Conservation (phyloP, 169 alveolate species). For the Plasmodium gonderi region DNA sequence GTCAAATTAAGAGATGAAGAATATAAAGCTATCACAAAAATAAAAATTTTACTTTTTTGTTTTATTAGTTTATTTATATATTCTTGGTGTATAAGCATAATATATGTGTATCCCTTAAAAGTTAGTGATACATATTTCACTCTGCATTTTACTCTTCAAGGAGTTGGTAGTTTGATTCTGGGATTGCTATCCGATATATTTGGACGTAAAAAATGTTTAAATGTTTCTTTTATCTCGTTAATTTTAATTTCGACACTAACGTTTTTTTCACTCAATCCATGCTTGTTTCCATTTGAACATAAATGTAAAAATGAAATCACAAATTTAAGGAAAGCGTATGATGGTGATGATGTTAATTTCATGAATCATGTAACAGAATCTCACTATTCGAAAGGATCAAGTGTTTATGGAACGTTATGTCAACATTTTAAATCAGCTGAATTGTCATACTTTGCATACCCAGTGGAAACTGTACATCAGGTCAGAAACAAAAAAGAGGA, state of each 20-base stretch:
- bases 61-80: constrained; percentile 15
- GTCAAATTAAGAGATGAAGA: not conserved
- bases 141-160: constrained; percentile 15
- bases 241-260: not conserved
- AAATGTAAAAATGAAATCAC: not conserved
- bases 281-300: not conserved
- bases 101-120: constrained; percentile 18
- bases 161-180: constrained; percentile 16
- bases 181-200: constrained; percentile 28
- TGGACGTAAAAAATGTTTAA: constrained; percentile 35
- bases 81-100: constrained; percentile 17
- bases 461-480: too few relatives aligned
- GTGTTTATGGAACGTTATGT: too few relatives aligned
- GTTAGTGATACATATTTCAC: not conserved
- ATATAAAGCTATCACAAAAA: not conserved
- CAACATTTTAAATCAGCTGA: too few relatives aligned
- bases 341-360: not conserved
- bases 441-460: too few relatives aligned
- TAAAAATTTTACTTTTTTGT: not conserved
- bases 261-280: not conserved
- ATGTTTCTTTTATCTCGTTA: not conserved
- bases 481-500: too few relatives aligned
- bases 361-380: too few relatives aligned
- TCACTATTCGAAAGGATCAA: too few relatives aligned
- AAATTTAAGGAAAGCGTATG: not conserved